These are phyloP conservation scores for Millerozyma acaciae DNA, from an alignment of 805 yeast genomes.

Conservation along the genomic window DNA sequence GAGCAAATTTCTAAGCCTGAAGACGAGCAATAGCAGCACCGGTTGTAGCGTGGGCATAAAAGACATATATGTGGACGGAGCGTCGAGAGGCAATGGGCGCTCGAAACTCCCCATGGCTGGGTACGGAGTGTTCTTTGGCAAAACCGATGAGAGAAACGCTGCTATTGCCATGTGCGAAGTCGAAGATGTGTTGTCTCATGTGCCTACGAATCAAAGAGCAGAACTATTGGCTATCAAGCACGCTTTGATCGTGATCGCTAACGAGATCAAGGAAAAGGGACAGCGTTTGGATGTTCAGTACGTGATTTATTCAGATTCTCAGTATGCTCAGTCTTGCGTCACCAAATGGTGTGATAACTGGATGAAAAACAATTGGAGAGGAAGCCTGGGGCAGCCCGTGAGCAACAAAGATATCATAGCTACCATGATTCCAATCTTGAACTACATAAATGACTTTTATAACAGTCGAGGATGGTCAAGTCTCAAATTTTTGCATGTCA, in stretches of 20 bases:
- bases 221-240: constrained; percentile 65
- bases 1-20: not conserved
- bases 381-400: constrained; percentile 41
- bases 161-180: constrained; percentile 45
- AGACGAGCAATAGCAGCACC: not conserved
- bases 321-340: constrained; percentile 55
- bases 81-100: constrained; percentile 59
- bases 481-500: constrained; percentile 50
- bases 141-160: constrained; percentile 48
- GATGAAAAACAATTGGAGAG: constrained; percentile 54
- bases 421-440: constrained; percentile 6
- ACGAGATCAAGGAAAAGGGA: constrained; percentile 24
- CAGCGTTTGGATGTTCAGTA: constrained; percentile 19
- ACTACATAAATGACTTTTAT: constrained; percentile 7
- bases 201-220: constrained; percentile 76
- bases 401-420: constrained; percentile 50
- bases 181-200: constrained; percentile 12
- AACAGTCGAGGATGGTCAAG: not conserved
- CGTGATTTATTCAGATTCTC: constrained; percentile 65
- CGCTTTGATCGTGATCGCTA: constrained; percentile 45
- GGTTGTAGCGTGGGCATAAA: not conserved
- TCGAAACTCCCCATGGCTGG: constrained; percentile 46
- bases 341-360: constrained; percentile 57
- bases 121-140: constrained; percentile 71
- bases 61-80: constrained; percentile 73